These are phyloP conservation scores for Neurospora sp. DNA, from an alignment of 495 filamentous ascomycete genomes.

Conservation along the genomic window DNA sequence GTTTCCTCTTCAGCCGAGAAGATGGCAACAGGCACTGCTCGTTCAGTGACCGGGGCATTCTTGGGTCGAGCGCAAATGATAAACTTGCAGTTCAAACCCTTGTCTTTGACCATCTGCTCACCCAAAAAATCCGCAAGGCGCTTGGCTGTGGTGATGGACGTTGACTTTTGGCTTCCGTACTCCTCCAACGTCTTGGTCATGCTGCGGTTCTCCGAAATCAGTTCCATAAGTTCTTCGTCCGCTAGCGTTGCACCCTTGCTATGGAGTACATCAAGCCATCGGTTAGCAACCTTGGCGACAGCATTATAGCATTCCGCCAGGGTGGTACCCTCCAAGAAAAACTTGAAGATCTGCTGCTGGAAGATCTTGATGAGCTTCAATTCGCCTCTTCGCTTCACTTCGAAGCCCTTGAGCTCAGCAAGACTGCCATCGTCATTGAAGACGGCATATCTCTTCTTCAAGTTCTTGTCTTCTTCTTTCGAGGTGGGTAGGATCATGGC, in stretches of 20 bases:
- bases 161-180: constrained; percentile 91
- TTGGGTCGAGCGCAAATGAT: constrained; percentile 86
- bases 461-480: constrained; percentile 97
- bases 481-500: constrained; percentile 97
- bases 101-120: constrained; percentile 98
- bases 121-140: constrained; percentile 92
- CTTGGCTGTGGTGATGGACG: constrained; percentile 95
- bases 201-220: constrained; percentile 97
- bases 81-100: constrained; percentile 97
- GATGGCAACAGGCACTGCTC: constrained; percentile 90
- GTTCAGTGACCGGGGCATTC: constrained; percentile 85
- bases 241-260: constrained; percentile 77
- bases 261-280: constrained; percentile 90
- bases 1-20: constrained; percentile 86
- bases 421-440: constrained; percentile 97
- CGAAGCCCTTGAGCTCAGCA: constrained; percentile 97
- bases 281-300: constrained; percentile 91
- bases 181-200: constrained; percentile 96
- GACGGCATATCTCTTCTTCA: constrained; percentile 98
- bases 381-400: constrained; percentile 96
- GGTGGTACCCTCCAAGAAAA: constrained; percentile 86
- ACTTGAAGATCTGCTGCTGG: constrained; percentile 97
- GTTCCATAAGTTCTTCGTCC: constrained; percentile 93
- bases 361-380: constrained; percentile 99
- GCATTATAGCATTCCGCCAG: constrained; percentile 81